These are phyloP conservation scores for Monascus ruber DNA, from an alignment of 2,329 filamentous ascomycete species.

Conservation along the genomic window DNA sequence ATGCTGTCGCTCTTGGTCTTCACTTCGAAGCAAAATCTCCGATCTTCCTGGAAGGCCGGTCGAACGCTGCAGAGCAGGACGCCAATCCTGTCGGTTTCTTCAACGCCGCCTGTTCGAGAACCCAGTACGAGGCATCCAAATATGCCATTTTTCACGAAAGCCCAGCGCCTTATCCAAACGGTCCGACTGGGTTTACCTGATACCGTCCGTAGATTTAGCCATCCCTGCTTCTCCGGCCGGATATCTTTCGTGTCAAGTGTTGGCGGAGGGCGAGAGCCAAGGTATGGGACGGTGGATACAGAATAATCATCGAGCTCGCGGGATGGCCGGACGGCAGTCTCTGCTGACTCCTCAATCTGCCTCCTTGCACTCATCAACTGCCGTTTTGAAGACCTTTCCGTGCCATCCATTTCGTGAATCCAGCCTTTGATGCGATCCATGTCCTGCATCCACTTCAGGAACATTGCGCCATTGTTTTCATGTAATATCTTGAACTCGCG, in stretches of 20 bases:
- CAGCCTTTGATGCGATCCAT: slow-evolving; percentile 88
- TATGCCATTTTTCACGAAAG: slow-evolving; percentile 88
- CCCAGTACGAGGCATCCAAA: slow-evolving; percentile 90
- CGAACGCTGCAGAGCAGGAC: slow-evolving; percentile 88
- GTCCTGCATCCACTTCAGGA: slow-evolving; percentile 60
- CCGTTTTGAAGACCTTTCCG: slow-evolving; percentile 70
- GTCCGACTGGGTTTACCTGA: slow-evolving; percentile 82
- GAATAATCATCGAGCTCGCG: slow-evolving; percentile 90
- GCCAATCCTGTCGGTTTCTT: slow-evolving; percentile 93
- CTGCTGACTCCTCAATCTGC: slow-evolving; percentile 68
- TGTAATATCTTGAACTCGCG: slow-evolving; percentile 66
- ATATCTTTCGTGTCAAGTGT: slow-evolving; percentile 44
- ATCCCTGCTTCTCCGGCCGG: slow-evolving; percentile 76
- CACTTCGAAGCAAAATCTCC: slow-evolving; percentile 94
- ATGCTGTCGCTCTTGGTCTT: slow-evolving; percentile 93
- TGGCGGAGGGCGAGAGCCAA: slow-evolving; percentile 59
- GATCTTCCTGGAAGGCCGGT: slow-evolving; percentile 81
- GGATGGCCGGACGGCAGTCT: slow-evolving; percentile 63
- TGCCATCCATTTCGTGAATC: slow-evolving; percentile 85
- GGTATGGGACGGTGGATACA: slow-evolving; percentile 75
- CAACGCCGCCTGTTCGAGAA: slow-evolving; percentile 65
- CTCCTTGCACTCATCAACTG: slow-evolving; percentile 70
- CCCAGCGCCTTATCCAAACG: slow-evolving; percentile 87
- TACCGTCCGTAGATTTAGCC: slow-evolving; percentile 73
- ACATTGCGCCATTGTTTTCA: slow-evolving; percentile 50